Conservation (phyloP, 2,329 filamentous ascomycete genomes). For the Aspergillus pseudonomiae region DNA sequence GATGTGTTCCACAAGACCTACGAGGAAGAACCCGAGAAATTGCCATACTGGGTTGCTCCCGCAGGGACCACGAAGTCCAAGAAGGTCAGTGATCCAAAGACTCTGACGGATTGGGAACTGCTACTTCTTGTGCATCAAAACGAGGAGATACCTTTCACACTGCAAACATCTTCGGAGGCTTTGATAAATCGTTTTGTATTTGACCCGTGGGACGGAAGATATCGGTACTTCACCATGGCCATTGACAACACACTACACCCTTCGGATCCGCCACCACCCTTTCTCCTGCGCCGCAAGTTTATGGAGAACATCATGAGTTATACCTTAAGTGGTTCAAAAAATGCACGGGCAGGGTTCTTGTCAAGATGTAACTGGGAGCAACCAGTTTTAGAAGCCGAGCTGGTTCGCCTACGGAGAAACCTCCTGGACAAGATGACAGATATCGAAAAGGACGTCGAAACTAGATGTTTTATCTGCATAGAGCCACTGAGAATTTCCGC, state of each 20-base stretch:
- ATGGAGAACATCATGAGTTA: slow-evolving; percentile 77
- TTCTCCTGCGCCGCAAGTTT: slow-evolving; percentile 41
- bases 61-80: slow-evolving; percentile 25
- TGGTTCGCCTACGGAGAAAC: slow-evolving; percentile 78
- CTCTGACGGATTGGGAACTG: slow-evolving; percentile 49
- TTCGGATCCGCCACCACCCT: slow-evolving; percentile 39
- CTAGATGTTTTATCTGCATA: slow-evolving; percentile 70
- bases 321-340: slow-evolving; percentile 74
- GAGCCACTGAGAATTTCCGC: slow-evolving; percentile 76
- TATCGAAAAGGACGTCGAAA: slow-evolving; percentile 50
- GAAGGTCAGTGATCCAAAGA: slow-evolving; percentile 8
- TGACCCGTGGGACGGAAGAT: slow-evolving; percentile 60
- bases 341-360: slow-evolving; percentile 54
- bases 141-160: slow-evolving; percentile 51
- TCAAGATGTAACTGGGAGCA: slow-evolving; percentile 66
- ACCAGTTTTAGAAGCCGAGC: slow-evolving; percentile 76
- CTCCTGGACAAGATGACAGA: slow-evolving; percentile 70
- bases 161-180: slow-evolving; percentile 41
- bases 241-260: slow-evolving; percentile 36
- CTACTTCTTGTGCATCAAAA: slow-evolving; percentile 40
- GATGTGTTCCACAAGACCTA: slow-evolving; percentile 92
- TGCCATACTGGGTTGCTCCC: slow-evolving; percentile 86
- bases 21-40: slow-evolving; percentile 60
- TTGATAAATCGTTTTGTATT: slow-evolving; percentile 57
- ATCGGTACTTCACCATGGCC: slow-evolving; percentile 57